phyloP scores from a whole-genome alignment of 768 basidiomycete genomes.

The Aureoboletus auriporus region DNA sequence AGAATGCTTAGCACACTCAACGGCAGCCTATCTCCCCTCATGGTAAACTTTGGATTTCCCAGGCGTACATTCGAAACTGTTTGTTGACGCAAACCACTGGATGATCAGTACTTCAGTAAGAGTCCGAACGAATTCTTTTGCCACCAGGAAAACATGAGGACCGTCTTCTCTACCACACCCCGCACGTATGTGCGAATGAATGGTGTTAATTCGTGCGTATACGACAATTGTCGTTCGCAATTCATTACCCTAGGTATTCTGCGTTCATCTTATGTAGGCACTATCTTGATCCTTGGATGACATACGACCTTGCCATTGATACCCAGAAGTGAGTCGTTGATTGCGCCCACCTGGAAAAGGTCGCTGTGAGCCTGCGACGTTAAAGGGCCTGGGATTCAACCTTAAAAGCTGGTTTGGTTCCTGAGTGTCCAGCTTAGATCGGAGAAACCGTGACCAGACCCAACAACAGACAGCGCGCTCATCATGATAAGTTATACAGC shows the following conservation, averaged over 20 bases:
- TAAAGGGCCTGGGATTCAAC: conserved; percentile 43
- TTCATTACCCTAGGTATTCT: conserved; percentile 57
- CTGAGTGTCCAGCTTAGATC: conserved; percentile 48
- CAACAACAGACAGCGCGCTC: conserved; percentile 7
- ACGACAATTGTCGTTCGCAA: conserved; percentile 56
- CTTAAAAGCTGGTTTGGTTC: conserved; percentile 49
- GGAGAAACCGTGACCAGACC: conserved; percentile 38
- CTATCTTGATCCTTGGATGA: not conserved
- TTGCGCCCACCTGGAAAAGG: conserved; percentile 47
- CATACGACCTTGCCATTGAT: conserved; percentile 41
- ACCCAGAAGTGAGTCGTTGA: conserved; percentile 49
- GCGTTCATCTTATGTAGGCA: not conserved
- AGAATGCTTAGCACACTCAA: too few relatives aligned
- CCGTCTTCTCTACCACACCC: conserved; percentile 26
- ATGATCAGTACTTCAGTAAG: too few relatives aligned
- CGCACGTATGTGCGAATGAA: conserved; percentile 36
- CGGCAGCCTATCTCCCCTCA: too few relatives aligned
- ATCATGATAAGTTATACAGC: conserved; percentile 3
- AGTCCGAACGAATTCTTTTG: too few relatives aligned
- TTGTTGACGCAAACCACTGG: too few relatives aligned
- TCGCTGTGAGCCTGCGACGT: conserved; percentile 56
- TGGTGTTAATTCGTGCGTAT: conserved; percentile 49
- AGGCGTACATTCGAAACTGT: too few relatives aligned
- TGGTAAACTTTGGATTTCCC: too few relatives aligned
- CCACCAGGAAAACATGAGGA: conserved; percentile 28